Base-by-base conservation (phyloP, 1,284 basidiomycete genomes). In the Pyrrhoderma lamaoense region DNA sequence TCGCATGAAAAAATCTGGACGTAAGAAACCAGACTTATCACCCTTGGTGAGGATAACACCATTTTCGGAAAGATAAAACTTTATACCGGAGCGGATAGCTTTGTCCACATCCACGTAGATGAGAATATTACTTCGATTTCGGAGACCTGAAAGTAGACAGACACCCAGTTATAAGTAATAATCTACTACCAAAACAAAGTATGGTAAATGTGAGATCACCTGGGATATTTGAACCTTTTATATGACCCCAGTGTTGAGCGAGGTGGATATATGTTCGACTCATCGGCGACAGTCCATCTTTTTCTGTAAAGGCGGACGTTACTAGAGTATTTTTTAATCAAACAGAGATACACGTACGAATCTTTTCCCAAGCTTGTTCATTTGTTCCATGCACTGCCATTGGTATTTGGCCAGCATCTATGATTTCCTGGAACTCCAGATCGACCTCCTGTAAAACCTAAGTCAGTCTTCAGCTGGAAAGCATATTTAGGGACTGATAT, bases 261-360 rank as follows among this genome's bases (percentile, higher is more conserved):
- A 94, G 74, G 63, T 95, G 93, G 45, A 95, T 86, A 61, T 95
- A 90, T 58, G 91, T 93, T 22, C 92, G 75, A 13, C 67, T 74
- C 92, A 93, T 94, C 56, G 76, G 82, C n/a, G 83, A 89, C 13
- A 95, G 67, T 0, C 91, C 92, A 59, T 85, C 70, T 23, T 67
- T 69, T 42, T 76, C 82, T 88, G 56, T 36, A 42, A 11, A 8
- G 25, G 54, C 45, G 13, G 36, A 13, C 42, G n/a, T 16, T 8
- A 16, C 35, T 27, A 13, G 18, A 37, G 22, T 8, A 38, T 27
- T 5, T 37, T 21, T 34, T 31, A 1, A 16, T 43, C 2, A 16
- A 19, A 67, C 74, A 55, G n/a, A 22, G n/a, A 8, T 7, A 5
- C 14, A 40, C 38, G 38, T 40, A 87, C 89, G 67, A 57, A 93